These are phyloP conservation scores for Parietichytrium sp. DNA, from an alignment of 108 stramenopile genomes.

Conservation along the genomic window DNA sequence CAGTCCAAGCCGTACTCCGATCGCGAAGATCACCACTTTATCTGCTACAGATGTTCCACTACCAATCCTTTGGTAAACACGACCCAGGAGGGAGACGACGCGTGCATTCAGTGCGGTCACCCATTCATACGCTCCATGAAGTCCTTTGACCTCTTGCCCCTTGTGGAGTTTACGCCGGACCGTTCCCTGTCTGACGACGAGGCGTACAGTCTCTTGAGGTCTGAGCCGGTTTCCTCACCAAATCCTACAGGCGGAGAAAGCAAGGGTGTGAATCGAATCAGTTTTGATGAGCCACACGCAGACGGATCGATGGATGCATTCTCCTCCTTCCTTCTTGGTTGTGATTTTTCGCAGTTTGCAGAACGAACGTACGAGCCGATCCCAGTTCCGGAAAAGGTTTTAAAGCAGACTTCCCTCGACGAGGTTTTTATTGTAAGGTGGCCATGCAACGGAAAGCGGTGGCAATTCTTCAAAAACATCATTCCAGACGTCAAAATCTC, in stretches of 20 bases:
- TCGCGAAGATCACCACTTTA: slow-evolving; percentile 63
- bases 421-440: slow-evolving; percentile 48
- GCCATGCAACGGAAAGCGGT: background rate
- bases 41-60: slow-evolving; percentile 71
- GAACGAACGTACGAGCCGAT: slow-evolving; percentile 46
- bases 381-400: slow-evolving; percentile 42
- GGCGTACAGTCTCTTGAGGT: slow-evolving; percentile 48
- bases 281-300: slow-evolving; percentile 6
- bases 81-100: slow-evolving; percentile 53
- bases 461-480: slow-evolving; percentile 66
- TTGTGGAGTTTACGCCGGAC: slow-evolving; percentile 72
- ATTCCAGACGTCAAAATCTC: slow-evolving; percentile 66
- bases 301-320: slow-evolving; percentile 33
- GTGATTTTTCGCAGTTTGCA: slow-evolving; percentile 56
- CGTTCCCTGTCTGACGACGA: slow-evolving; percentile 56
- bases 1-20: slow-evolving; percentile 66
- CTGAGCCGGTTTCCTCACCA: background rate
- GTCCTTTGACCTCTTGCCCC: slow-evolving; percentile 70
- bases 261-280: slow-evolving; percentile 42
- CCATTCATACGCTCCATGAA: slow-evolving; percentile 69
- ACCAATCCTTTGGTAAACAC: slow-evolving; percentile 65
- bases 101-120: slow-evolving; percentile 69
- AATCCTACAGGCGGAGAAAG: background rate
- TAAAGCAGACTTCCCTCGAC: slow-evolving; percentile 42
- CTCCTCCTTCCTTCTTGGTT: slow-evolving; percentile 51